Evolutionary conservation across 208 protist genomes (phyloP).

Genomic region (Sergeia podlipaevii): DNA sequence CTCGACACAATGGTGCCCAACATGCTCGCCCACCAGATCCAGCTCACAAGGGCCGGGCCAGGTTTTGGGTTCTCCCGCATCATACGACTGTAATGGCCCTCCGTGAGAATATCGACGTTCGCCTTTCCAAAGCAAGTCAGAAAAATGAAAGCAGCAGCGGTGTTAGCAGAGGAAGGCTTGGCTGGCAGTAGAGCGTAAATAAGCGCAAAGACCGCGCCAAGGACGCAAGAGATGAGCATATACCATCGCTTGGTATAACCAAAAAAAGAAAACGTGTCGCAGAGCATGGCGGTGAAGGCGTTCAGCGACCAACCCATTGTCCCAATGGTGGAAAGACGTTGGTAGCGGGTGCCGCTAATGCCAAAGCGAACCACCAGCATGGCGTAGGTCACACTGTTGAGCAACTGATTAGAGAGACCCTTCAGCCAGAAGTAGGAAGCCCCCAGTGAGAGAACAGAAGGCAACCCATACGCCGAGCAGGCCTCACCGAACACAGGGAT

Average conservation of each 20-base stretch:
- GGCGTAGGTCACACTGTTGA: constrained; percentile 22
- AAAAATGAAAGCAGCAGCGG: constrained; percentile 19
- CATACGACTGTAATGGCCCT: constrained; percentile 38
- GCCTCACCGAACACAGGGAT: constrained; percentile 37
- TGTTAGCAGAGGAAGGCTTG: constrained; percentile 8
- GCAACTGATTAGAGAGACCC: constrained; percentile 29
- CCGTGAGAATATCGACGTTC: constrained; percentile 31
- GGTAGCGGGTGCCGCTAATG: constrained; percentile 18
- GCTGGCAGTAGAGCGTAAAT: constrained; percentile 17
- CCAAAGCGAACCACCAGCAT: constrained; percentile 37
- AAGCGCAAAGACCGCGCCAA: constrained; percentile 10
- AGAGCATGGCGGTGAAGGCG: constrained; percentile 31
- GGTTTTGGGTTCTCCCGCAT: constrained; percentile 18
- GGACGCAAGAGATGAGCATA: constrained; percentile 13
- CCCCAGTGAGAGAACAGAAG: constrained; percentile 24
- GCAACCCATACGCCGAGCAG: constrained; percentile 31
- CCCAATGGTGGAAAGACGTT: constrained; percentile 28
- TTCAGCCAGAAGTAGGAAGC: constrained; percentile 30
- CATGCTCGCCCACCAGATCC: constrained; percentile 33
- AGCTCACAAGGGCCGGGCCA: constrained; percentile 23
- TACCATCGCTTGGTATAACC: constrained; percentile 33
- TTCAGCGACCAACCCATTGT: constrained; percentile 45
- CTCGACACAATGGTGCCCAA: constrained; percentile 19
- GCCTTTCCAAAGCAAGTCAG: constrained; percentile 19
- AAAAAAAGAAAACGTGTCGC: constrained; percentile 29